Conservation (phyloP, 768 basidiomycete genomes). For the Psilocybe azurescens region DNA sequence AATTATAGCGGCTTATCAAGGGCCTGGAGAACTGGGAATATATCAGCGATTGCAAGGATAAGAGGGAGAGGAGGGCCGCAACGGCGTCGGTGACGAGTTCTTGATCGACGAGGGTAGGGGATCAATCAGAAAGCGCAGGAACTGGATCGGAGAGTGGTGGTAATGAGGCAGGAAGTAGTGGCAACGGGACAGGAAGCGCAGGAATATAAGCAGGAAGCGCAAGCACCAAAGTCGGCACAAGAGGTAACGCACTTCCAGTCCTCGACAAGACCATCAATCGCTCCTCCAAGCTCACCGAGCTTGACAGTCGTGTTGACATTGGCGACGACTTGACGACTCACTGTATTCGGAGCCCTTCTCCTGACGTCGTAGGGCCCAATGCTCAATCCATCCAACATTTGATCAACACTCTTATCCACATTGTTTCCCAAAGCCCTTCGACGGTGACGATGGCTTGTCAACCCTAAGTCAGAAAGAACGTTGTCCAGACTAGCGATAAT, state of each 20-base stretch:
- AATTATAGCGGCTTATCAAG: conserved; percentile 6
- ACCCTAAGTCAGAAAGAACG: conserved; percentile 25
- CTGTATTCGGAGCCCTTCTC: neutral
- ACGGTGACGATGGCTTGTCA: conserved; percentile 21
- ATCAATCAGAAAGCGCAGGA: neutral
- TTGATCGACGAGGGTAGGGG: neutral
- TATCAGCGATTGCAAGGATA: conserved; percentile 4
- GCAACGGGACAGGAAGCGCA: neutral
- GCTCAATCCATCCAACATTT: conserved; percentile 25
- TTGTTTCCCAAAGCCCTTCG: conserved; percentile 27
- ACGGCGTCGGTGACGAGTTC: conserved; percentile 15
- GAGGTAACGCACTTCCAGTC: conserved; percentile 5
- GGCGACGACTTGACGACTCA: conserved; percentile 6
- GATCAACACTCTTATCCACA: conserved; percentile 22
- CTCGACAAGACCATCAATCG: conserved; percentile 19
- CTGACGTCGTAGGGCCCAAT: conserved; percentile 24
- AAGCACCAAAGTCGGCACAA: neutral
- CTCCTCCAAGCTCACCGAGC: conserved; percentile 3
- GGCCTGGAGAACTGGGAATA: conserved; percentile 9
- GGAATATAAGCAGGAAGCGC: neutral
- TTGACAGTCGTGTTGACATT: conserved; percentile 6
- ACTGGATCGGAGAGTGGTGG: neutral
- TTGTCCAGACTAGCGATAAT: conserved; percentile 29
- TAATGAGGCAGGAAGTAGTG: neutral
- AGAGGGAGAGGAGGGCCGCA: conserved; percentile 9